Base-by-base conservation (phyloP, 1,284 basidiomycete genomes). In the Athelia sp. region DNA sequence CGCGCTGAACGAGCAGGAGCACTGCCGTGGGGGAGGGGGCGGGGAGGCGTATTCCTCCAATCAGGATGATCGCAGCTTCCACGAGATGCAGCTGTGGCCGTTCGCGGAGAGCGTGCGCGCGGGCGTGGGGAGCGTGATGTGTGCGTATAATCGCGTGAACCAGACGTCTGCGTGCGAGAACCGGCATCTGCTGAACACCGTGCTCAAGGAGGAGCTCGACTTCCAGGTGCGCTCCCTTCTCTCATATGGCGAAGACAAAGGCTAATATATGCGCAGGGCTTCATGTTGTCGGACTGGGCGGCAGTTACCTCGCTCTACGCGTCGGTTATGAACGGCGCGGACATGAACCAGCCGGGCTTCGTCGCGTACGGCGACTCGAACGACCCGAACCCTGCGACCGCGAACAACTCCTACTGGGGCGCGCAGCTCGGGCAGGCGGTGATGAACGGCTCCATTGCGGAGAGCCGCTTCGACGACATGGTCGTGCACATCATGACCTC, bases 51-150 rank as follows among this genome's bases (percentile, higher is more conserved):
- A 64, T 15, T 64, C 60, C 19, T 70, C 66, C 21, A 71, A 78
- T 53, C 58, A 76, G 26, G 73, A 77, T 52, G 75, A 76, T 51
- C 65, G 70, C 3, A 56, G 57, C 9, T 55, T 74, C 56, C 71
- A 69, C 57, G 72, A 72, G 52, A 48, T 71, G 15, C 71, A 71
- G 54, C 62, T 69, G 0, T 68, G 65, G 60, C 67, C 69, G 1
- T 79, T 77, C 62, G 62, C 74, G 13, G 64, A 70, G 34, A 66
- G 69, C 1, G 68, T 79, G 22, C 60, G 69, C 15, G 73, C 74
- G 1, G 75, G n/a, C n/a, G 72, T 75, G 4, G 72, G 68, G 18
- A 57, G 62, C n/a, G 64, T 79, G 51, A 80, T 79, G 76, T 76
- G 69, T 52, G 66, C 69, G 1, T 76, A 75, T 60, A 68, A 59